Evolutionary conservation across 1,139 yeast species (phyloP).

Genomic region (Kodamaea alishanica): DNA sequence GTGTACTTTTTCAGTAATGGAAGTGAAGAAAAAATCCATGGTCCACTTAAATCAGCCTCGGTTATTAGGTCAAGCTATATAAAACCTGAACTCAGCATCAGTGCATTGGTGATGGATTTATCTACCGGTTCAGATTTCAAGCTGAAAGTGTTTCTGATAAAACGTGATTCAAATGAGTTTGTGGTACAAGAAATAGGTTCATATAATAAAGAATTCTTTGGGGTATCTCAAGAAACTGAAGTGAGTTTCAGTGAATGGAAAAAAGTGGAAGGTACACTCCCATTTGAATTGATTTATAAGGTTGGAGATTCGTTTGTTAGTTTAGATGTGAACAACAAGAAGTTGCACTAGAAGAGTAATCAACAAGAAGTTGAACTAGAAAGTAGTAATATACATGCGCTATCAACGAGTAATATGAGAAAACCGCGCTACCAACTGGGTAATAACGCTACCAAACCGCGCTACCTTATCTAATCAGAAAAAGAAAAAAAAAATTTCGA

Average conservation of each 20-base stretch:
- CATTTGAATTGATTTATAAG: constrained; percentile 8
- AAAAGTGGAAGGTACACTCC: constrained; percentile 1
- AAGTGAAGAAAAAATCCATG: constrained; percentile 2
- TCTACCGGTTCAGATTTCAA: too few species aligned
- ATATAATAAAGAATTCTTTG: too few species aligned
- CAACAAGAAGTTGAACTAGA: not conserved
- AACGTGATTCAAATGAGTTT: too few species aligned
- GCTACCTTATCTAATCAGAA: constrained; percentile 7
- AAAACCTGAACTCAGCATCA: too few species aligned
- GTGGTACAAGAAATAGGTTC: too few species aligned
- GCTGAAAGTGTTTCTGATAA: too few species aligned
- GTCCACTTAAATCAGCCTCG: not conserved
- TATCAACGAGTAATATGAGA: too few species aligned
- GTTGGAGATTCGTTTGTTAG: constrained; percentile 5
- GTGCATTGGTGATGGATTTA: too few species aligned
- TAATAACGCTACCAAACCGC: constrained; percentile 1
- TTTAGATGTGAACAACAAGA: constrained; percentile 9
- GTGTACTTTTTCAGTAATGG: constrained; percentile 8
- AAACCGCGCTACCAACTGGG: constrained; percentile 2
- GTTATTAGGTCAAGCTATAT: too few species aligned
- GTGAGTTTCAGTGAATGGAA: not conserved
- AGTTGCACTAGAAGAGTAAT: not conserved
- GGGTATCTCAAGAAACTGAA: too few species aligned
- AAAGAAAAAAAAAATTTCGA: constrained; percentile 4
- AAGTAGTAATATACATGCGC: too few species aligned